These are phyloP conservation scores for Blepharisma stoltei DNA, from an alignment of 73 alveolate species.

Conservation along the genomic window DNA sequence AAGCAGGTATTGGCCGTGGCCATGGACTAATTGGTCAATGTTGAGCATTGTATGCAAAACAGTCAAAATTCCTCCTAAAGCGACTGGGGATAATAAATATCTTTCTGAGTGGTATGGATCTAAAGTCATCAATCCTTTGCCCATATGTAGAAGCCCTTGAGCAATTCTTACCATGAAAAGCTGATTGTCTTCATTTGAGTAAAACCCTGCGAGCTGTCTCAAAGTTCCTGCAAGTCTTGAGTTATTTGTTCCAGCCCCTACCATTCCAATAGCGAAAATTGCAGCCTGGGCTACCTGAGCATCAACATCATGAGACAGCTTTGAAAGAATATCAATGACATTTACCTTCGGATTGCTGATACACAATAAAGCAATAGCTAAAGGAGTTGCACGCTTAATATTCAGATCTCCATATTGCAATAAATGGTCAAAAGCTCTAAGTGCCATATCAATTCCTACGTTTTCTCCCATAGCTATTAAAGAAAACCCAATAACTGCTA, in stretches of 20 bases:
- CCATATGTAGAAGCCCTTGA: slow-evolving; percentile 75
- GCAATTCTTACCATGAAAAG: slow-evolving; percentile 92
- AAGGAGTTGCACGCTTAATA: slow-evolving; percentile 88
- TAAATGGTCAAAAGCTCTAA: slow-evolving; percentile 88
- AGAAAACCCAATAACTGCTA: slow-evolving; percentile 89
- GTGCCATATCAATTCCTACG: slow-evolving; percentile 88
- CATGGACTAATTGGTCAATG: slow-evolving; percentile 64
- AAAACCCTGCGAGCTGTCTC: slow-evolving; percentile 91
- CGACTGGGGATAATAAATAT: slow-evolving; percentile 63
- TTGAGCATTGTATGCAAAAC: slow-evolving; percentile 72
- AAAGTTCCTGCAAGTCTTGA: slow-evolving; percentile 87
- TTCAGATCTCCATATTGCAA: slow-evolving; percentile 93
- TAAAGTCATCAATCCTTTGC: slow-evolving; percentile 83
- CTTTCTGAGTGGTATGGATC: slow-evolving; percentile 87
- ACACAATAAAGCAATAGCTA: slow-evolving; percentile 84
- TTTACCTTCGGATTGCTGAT: slow-evolving; percentile 84
- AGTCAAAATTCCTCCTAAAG: slow-evolving; percentile 77
- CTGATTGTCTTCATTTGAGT: slow-evolving; percentile 82
- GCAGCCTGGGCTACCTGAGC: slow-evolving; percentile 74
- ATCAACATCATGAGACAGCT: slow-evolving; percentile 91
- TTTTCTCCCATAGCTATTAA: slow-evolving; percentile 96
- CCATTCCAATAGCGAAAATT: slow-evolving; percentile 79
- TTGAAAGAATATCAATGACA: slow-evolving; percentile 85
- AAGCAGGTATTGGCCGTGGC: slow-evolving; percentile 82
- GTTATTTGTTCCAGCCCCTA: slow-evolving; percentile 94